Evolutionary conservation across 1,284 basidiomycete species (phyloP).

Genomic region (Hypsizygus ulmarius): DNA sequence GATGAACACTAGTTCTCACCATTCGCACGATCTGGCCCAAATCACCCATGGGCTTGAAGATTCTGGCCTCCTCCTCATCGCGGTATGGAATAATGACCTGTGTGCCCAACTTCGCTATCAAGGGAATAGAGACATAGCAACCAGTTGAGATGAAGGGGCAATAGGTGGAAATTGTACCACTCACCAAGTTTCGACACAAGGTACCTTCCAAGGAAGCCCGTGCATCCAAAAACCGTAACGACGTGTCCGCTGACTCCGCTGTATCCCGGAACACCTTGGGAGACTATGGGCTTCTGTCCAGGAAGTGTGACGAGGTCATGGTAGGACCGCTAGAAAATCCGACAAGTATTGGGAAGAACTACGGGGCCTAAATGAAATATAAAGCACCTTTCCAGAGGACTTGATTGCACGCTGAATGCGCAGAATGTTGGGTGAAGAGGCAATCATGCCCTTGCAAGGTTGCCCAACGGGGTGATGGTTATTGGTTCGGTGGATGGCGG

Average conservation of each 20-base stretch:
- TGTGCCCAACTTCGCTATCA: conserved; percentile 82
- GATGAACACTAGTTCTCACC: conserved; percentile 45
- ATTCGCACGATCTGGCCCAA: conserved; percentile 95
- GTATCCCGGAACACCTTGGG: conserved; percentile 79
- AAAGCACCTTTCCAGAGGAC: conserved; percentile 42
- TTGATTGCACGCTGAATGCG: conserved; percentile 50
- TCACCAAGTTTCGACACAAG: conserved; percentile 88
- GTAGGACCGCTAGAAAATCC: conserved; percentile 55
- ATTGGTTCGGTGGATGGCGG: conserved; percentile 39
- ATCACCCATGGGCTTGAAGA: conserved; percentile 93
- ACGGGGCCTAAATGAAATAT: not conserved
- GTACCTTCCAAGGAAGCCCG: conserved; percentile 94
- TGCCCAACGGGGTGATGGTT: conserved; percentile 25
- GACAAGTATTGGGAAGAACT: conserved; percentile 10
- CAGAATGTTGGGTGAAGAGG: conserved; percentile 40
- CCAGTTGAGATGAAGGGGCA: not conserved
- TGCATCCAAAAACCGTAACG: conserved; percentile 96
- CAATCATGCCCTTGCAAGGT: conserved; percentile 43
- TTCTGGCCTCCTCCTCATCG: conserved; percentile 92
- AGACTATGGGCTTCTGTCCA: conserved; percentile 63
- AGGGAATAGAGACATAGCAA: conserved; percentile 17
- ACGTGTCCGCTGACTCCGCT: conserved; percentile 87
- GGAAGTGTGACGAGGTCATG: conserved; percentile 68
- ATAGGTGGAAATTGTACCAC: conserved; percentile 23
- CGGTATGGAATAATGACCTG: conserved; percentile 96